Evolutionary conservation across 179 eudicot species (phyloP).

Genomic region (Beta macrorhiza): DNA sequence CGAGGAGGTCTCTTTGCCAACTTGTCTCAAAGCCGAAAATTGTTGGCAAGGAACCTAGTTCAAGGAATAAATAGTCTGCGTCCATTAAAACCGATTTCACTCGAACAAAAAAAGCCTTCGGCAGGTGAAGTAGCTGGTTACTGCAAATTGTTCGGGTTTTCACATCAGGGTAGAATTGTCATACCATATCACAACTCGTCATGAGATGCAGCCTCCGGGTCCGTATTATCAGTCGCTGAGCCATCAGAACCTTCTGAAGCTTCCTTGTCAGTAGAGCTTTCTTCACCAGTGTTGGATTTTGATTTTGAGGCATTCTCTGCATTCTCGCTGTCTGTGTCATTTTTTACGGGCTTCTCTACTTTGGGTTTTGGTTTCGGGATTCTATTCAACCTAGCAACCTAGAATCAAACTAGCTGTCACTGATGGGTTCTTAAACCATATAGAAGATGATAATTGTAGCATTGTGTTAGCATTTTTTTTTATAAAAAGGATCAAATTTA

Average conservation of each 20-base stretch:
- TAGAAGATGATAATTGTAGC: neutral
- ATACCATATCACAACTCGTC: slow-evolving; percentile 61
- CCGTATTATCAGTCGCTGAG: slow-evolving; percentile 32
- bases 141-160: neutral
- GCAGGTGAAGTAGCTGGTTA: neutral
- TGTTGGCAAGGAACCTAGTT: slow-evolving; percentile 12
- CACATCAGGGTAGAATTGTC: neutral
- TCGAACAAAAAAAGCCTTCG: slow-evolving; percentile 12
- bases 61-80: slow-evolving; percentile 5
- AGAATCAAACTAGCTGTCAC: slow-evolving; percentile 16
- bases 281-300: slow-evolving; percentile 37
- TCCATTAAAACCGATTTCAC: neutral
- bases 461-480: neutral
- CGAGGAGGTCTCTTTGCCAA: slow-evolving; percentile 11
- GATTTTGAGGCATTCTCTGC: slow-evolving; percentile 32
- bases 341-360: slow-evolving; percentile 74
- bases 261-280: slow-evolving; percentile 36
- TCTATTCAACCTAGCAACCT: slow-evolving; percentile 68
- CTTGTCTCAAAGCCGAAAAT: slow-evolving; percentile 22
- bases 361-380: slow-evolving; percentile 94
- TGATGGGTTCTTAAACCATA: neutral
- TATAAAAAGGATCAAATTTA: slow-evolving; percentile 9
- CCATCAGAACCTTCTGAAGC: slow-evolving; percentile 35
- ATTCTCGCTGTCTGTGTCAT: slow-evolving; percentile 42
- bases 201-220: slow-evolving; percentile 36